phyloP scores from a whole-genome alignment of 169 alveolate species.

The Plasmodium vivax region DNA sequence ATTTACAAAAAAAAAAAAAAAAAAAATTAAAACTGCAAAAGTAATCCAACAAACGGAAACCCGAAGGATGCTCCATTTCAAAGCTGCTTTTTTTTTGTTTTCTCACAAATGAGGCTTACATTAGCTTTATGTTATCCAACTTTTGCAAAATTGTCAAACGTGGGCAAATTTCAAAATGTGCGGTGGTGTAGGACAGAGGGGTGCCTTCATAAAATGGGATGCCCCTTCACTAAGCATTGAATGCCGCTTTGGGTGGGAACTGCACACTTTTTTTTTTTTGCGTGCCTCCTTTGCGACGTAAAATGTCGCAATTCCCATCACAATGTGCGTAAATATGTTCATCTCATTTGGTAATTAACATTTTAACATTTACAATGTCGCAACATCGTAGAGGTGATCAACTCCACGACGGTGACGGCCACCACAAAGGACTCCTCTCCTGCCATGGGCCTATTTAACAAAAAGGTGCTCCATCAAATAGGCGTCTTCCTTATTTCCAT shows the following conservation, averaged over 20 bases:
- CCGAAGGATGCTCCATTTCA: not conserved
- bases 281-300: not conserved
- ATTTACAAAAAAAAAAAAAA: not conserved
- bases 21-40: not conserved
- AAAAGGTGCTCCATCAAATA: conserved; percentile 78
- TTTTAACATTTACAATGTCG: not conserved
- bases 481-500: conserved; percentile 85
- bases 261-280: not conserved
- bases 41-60: not conserved
- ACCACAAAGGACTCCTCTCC: not conserved
- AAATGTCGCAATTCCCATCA: not conserved
- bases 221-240: not conserved
- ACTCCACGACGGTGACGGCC: not conserved
- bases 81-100: not conserved
- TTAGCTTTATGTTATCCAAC: not conserved
- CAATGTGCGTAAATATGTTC: not conserved
- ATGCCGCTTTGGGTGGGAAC: not conserved
- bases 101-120: not conserved
- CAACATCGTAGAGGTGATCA: not conserved
- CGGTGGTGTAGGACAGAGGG: not conserved
- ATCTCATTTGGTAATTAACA: not conserved
- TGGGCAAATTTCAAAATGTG: not conserved
- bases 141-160: not conserved
- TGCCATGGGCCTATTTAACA: conserved; percentile 10
- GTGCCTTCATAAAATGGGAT: not conserved